These are phyloP conservation scores for Coemansia sp. DNA, from an alignment of 192 early-diverging fungal species.

Conservation along the genomic window DNA sequence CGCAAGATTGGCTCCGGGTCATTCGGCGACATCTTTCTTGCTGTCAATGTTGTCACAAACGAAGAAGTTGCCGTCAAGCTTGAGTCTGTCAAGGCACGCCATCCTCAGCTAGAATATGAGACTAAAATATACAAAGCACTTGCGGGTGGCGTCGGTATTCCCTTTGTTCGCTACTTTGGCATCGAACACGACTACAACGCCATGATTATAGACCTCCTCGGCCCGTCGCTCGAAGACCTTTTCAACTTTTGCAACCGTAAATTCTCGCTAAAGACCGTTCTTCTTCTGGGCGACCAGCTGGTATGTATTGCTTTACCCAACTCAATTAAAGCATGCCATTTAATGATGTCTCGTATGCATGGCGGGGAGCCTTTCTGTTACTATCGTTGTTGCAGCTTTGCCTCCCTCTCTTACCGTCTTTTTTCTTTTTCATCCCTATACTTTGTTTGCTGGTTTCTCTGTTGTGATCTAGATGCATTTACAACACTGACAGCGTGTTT, in stretches of 20 bases:
- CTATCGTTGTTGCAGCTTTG: neutral
- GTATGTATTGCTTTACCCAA: slow-evolving; percentile 19
- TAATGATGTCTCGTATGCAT: neutral
- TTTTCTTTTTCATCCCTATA: too few relatives aligned
- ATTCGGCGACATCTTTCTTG: slow-evolving; percentile 97
- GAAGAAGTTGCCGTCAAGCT: slow-evolving; percentile 99
- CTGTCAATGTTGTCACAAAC: slow-evolving; percentile 81
- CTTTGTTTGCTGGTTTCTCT: too few relatives aligned
- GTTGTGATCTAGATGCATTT: too few relatives aligned
- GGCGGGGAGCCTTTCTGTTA: neutral
- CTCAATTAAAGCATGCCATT: slow-evolving; percentile 3
- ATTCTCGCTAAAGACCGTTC: slow-evolving; percentile 83
- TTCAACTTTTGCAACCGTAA: slow-evolving; percentile 89
- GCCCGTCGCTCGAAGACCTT: slow-evolving; percentile 88
- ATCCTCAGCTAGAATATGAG: slow-evolving; percentile 98
- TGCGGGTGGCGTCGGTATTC: slow-evolving; percentile 87
- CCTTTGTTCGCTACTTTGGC: slow-evolving; percentile 84
- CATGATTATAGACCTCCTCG: slow-evolving; percentile 86
- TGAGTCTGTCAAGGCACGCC: slow-evolving; percentile 89
- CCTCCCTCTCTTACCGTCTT: too few relatives aligned
- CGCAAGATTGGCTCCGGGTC: slow-evolving; percentile 96
- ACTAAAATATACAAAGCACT: slow-evolving; percentile 93
- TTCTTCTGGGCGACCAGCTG: slow-evolving; percentile 85
- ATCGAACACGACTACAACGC: slow-evolving; percentile 79
- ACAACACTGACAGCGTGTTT: too few relatives aligned